These are phyloP conservation scores for Clarireedia paspali DNA, from an alignment of 2,329 filamentous ascomycete species.

Conservation along the genomic window DNA sequence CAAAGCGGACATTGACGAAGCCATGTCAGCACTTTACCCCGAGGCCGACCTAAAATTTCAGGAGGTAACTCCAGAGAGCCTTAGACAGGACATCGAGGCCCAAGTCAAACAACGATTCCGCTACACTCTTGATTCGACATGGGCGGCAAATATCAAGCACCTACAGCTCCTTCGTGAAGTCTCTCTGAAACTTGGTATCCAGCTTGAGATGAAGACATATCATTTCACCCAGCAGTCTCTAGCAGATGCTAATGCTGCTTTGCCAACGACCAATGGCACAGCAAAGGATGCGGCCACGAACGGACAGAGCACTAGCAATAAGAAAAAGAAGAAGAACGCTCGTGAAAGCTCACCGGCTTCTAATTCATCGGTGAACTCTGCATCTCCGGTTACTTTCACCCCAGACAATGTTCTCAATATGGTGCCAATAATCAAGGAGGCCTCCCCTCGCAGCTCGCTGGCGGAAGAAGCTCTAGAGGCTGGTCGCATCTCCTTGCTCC, in stretches of 20 bases:
- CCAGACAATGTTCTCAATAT: constrained; percentile 86
- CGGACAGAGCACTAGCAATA: constrained; percentile 25
- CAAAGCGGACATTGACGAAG: constrained; percentile 66
- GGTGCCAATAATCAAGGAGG: constrained; percentile 93
- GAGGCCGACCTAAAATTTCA: constrained; percentile 79
- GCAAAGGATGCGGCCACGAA: constrained; percentile 36
- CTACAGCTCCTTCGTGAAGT: constrained; percentile 85
- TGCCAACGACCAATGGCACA: constrained; percentile 29
- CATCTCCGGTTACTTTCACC: constrained; percentile 56
- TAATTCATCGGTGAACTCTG: constrained; percentile 36
- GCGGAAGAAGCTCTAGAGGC: constrained; percentile 95
- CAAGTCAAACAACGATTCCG: constrained; percentile 71
- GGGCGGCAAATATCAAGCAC: constrained; percentile 61
- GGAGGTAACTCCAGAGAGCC: constrained; percentile 63
- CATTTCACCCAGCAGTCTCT: constrained; percentile 46
- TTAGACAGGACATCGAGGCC: constrained; percentile 61
- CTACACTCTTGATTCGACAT: constrained; percentile 61
- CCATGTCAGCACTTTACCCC: constrained; percentile 67
- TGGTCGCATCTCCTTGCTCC: constrained; percentile 89
- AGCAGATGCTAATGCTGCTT: constrained; percentile 28
- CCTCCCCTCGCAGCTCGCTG: constrained; percentile 78
- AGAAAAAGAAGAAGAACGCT: constrained; percentile 52
- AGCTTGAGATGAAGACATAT: constrained; percentile 75
- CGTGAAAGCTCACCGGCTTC: constrained; percentile 41
- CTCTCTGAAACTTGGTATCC: constrained; percentile 80